phyloP scores from a whole-genome alignment of 257 asterid genomes.

The Solanum sparsipilum region DNA sequence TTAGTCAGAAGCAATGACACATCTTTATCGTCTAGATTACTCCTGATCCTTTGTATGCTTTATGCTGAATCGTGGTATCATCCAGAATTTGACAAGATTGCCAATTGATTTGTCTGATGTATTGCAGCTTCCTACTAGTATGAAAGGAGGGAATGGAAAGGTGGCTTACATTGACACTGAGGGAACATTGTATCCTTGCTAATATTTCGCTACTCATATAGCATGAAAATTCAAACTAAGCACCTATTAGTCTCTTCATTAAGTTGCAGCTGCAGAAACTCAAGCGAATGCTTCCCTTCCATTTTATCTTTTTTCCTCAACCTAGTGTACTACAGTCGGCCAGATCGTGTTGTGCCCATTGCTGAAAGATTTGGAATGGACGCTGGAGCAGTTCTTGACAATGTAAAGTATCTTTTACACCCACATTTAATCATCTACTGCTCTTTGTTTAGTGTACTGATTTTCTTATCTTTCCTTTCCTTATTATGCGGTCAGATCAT shows the following conservation, averaged over 20 bases:
- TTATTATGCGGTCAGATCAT: slow-evolving; percentile 42
- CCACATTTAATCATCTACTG: neutral
- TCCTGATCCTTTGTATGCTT: neutral
- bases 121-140: slow-evolving; percentile 79
- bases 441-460: neutral
- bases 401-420: slow-evolving; percentile 32
- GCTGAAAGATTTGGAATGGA: slow-evolving; percentile 99
- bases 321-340: slow-evolving; percentile 56
- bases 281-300: neutral
- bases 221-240: neutral
- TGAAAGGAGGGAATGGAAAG: slow-evolving; percentile 98
- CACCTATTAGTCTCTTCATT: neutral
- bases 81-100: neutral
- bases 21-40: neutral
- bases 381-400: slow-evolving; percentile 98
- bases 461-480: neutral
- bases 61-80: neutral
- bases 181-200: slow-evolving; percentile 92
- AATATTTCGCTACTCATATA: neutral
- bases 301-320: slow-evolving; percentile 18
- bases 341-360: slow-evolving; percentile 88
- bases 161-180: slow-evolving; percentile 96
- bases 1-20: neutral
- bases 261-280: neutral
- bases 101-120: neutral